Evolutionary conservation across 768 basidiomycete genomes (phyloP).

Genomic region (Pleurotus cornucopiae): DNA sequence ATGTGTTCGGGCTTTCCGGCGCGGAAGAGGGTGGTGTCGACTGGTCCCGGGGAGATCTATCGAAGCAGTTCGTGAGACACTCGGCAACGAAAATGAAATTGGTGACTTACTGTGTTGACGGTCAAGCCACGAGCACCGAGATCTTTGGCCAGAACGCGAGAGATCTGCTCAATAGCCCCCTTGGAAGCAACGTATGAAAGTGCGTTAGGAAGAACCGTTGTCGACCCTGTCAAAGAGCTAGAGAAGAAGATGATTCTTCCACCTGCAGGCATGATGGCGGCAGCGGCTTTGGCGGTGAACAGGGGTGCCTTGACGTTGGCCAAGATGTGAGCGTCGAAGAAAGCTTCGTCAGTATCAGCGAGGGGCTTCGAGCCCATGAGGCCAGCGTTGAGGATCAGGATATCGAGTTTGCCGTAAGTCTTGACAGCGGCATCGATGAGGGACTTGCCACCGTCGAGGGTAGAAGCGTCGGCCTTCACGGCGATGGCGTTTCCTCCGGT

Average conservation of each 20-base stretch:
- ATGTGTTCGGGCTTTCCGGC: conserved; percentile 43
- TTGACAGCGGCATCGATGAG: conserved; percentile 46
- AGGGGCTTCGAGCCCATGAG: conserved; percentile 49
- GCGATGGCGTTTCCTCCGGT: conserved; percentile 41
- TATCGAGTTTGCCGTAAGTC: conserved; percentile 50
- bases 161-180: conserved; percentile 57
- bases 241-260: conserved; percentile 59
- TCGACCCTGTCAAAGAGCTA: conserved; percentile 39
- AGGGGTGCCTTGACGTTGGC: conserved; percentile 59
- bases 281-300: conserved; percentile 48
- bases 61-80: background rate
- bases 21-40: conserved; percentile 53
- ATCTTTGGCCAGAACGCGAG: conserved; percentile 55
- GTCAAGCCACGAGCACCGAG: conserved; percentile 49
- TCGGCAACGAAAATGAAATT: background rate
- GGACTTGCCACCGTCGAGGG: conserved; percentile 37
- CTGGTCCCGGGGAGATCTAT: conserved; percentile 23
- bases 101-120: conserved; percentile 39
- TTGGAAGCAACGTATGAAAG: conserved; percentile 53
- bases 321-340: conserved; percentile 46
- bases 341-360: conserved; percentile 45
- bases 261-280: conserved; percentile 39
- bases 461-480: conserved; percentile 49
- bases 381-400: conserved; percentile 56
- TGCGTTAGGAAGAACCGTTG: conserved; percentile 40